phyloP scores from a whole-genome alignment of 305 asterid species.

The Fraxinus baroniana region DNA sequence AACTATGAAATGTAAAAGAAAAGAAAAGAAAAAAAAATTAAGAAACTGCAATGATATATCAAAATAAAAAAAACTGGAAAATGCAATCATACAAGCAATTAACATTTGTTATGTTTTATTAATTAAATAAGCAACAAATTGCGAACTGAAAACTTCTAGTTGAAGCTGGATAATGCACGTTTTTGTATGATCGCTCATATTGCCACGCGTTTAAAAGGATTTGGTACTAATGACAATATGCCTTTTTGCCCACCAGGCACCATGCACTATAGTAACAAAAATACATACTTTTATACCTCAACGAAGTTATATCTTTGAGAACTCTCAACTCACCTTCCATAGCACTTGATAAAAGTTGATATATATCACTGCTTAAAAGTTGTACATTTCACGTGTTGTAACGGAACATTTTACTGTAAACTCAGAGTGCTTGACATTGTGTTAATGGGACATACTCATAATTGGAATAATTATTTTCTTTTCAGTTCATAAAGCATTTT shows the following conservation, averaged over 20 bases:
- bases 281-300: background rate
- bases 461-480: background rate
- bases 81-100: background rate
- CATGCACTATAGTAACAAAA: background rate
- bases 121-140: background rate
- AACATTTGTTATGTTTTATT: background rate
- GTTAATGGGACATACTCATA: background rate
- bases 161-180: conserved; percentile 1
- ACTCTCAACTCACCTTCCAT: background rate
- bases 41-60: background rate
- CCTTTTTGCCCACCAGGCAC: background rate
- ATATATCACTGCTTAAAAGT: background rate
- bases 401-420: background rate
- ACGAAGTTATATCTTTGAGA: background rate
- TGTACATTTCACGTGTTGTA: background rate
- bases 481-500: background rate
- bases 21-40: background rate
- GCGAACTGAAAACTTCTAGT: background rate
- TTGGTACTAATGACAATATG: background rate
- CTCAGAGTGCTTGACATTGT: background rate
- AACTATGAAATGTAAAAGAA: background rate
- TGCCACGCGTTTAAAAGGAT: background rate
- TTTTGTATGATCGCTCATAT: background rate
- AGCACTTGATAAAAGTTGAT: background rate
- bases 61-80: background rate